Evolutionary conservation across 441 rosid genomes (phyloP).

Genomic region (Francoa sonchifolia): DNA sequence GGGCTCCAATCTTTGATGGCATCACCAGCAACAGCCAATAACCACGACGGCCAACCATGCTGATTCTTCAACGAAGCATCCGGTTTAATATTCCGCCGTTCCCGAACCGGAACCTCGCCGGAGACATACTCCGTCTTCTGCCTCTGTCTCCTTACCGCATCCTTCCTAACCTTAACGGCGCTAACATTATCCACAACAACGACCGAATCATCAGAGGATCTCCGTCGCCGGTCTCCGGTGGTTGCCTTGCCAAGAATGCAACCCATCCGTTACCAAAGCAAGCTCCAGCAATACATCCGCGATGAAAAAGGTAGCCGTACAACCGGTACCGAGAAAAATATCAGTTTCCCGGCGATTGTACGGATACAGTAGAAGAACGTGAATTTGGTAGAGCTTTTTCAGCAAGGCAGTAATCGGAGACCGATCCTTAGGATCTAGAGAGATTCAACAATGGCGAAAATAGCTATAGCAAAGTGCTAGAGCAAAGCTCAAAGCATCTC

Average conservation of each 20-base stretch:
- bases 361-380: no score
- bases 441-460: no score
- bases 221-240: constrained; percentile 1
- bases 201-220: constrained; percentile 14
- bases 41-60: constrained; percentile 83
- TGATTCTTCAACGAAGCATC: constrained; percentile 21
- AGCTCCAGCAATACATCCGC: constrained; percentile 10
- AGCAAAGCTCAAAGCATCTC: no score
- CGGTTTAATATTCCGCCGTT: constrained; percentile 27
- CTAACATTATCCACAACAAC: constrained; percentile 16
- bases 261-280: constrained; percentile 30
- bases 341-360: no score
- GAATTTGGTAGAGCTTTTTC: no score
- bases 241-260: constrained; percentile 40
- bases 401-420: no score
- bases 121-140: constrained; percentile 2
- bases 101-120: constrained; percentile 30
- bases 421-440: no score
- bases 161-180: constrained; percentile 17
- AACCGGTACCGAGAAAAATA: no score
- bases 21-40: constrained; percentile 63
- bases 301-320: no score
- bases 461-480: no score
- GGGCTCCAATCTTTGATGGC: constrained; percentile 70
- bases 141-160: constrained; percentile 16